phyloP scores from a whole-genome alignment of 306 rosid genomes.

The Mucuna pruriens region DNA sequence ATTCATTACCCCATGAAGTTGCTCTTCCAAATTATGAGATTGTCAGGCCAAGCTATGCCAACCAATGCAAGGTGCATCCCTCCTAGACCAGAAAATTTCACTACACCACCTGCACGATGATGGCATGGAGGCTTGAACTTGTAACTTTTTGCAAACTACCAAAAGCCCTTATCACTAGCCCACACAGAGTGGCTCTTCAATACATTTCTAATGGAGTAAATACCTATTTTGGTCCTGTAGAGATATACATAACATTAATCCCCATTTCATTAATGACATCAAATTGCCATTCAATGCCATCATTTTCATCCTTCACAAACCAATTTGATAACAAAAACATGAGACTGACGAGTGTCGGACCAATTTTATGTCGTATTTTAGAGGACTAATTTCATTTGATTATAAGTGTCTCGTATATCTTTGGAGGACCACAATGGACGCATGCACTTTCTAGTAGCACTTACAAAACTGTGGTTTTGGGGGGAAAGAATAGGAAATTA shows the following conservation, averaged over 20 bases:
- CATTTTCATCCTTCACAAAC: background rate
- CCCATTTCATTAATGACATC: background rate
- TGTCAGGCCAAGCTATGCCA: background rate
- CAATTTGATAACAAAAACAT: background rate
- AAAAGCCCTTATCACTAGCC: background rate
- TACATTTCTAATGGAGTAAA: background rate
- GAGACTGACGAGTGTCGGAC: background rate
- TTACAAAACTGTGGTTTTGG: background rate
- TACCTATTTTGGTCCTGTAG: too few species aligned
- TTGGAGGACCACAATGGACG: background rate
- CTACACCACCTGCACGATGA: slow-evolving; percentile 43
- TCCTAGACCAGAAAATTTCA: slow-evolving; percentile 52
- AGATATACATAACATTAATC: background rate
- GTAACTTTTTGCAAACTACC: background rate
- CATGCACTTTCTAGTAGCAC: background rate
- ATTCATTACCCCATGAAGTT: background rate
- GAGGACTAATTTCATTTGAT: background rate
- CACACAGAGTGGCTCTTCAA: background rate
- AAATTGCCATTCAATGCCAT: background rate
- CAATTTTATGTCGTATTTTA: background rate
- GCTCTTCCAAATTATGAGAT: background rate
- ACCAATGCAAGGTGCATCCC: background rate
- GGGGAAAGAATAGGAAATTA: too few species aligned
- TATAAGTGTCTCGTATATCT: background rate
- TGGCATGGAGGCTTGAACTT: background rate